Evolutionary conservation across 371 early-diverging fungal genomes (phyloP), one percentile per base, ranked within the genome.

Genomic region (Mortierella sp.): DNA sequence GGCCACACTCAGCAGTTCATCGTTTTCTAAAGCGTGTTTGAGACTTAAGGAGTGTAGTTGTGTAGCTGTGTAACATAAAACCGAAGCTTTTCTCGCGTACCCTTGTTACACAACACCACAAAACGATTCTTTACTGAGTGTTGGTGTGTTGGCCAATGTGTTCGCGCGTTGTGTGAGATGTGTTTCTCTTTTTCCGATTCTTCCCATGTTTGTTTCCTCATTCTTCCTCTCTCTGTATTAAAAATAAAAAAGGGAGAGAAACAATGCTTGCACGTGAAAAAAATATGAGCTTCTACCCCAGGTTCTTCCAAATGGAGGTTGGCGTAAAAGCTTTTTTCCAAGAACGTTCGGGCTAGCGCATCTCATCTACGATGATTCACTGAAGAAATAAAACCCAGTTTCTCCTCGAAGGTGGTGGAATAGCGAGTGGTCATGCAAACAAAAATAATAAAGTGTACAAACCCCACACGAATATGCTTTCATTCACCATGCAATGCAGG

Each of bases 221-320:
- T 36, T 59, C 21, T 59, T 40, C 60, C 55, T 24, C 4, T 24
- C 4, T 48, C n/a, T 48, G 3, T 3, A 61, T 28, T 24, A 47
- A 63, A 63, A 15, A 19, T 38, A 9, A 57, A 28, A 28, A 22
- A 22, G 55, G 19, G 0, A 57, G 22, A 28, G 7, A 22, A 24
- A n/a, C 36, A n/a, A 11, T 5, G 28, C 36, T 67, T 24, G 45
- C 67, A 67, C 32, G 67, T 67, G 67, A 67, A 65, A 43, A 43
- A 21, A 52, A 11, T 24, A 24, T 50, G 36, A 32, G 61, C 5
- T 40, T 62, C 38, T 60, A 53, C 69, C 69, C 69, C 69, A 69
- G 69, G 11, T 69, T 69, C 63, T 52, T 15, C 69, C 69, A 33
- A n/a, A 50, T 16, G 24, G 4, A 57, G 57, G 6, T 15, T 13